A percentile compares a stretch with the other conserved stretches of the same genome.
Evolutionary conservation across 1,139 yeast species (phyloP).

Genomic region (Kodamaea arcana): DNA sequence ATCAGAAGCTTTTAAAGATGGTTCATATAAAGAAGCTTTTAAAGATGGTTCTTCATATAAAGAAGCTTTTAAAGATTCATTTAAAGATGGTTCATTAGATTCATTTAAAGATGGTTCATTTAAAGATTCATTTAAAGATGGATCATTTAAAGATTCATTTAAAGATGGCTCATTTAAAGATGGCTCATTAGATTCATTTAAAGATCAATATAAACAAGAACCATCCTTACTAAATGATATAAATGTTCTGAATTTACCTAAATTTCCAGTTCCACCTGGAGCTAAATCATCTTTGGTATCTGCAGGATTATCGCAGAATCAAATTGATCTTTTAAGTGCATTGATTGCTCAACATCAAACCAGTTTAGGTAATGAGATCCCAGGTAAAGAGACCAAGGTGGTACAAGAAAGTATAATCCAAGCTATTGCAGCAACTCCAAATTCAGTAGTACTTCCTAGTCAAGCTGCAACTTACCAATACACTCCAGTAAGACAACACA

Average conservation of each 20-base stretch:
- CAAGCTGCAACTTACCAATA: constrained; percentile 9
- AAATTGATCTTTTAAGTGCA: constrained; percentile 68
- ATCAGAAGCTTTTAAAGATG: too few relatives aligned
- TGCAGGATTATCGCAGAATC: constrained; percentile 64
- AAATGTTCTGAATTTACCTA: constrained; percentile 40
- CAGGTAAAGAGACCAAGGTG: constrained; percentile 5
- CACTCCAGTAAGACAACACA: constrained; percentile 25
- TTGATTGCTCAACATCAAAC: constrained; percentile 66
- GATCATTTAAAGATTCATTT: too few relatives aligned
- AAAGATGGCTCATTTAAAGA: background rate
- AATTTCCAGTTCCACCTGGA: constrained; percentile 68
- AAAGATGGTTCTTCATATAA: too few relatives aligned
- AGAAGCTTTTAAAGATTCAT: background rate
- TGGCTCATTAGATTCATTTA: background rate
- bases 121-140: too few relatives aligned
- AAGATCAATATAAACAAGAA: background rate
- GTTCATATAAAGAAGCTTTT: too few relatives aligned
- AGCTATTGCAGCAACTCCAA: background rate
- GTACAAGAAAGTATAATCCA: background rate
- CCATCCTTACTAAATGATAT: constrained; percentile 9
- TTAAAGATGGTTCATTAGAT: background rate
- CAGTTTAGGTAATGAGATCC: constrained; percentile 22
- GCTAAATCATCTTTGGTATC: constrained; percentile 58
- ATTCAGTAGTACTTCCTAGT: constrained; percentile 10
- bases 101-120: too few relatives aligned